phyloP scores from a whole-genome alignment of 176 grass and related monocot genomes.

The Rhynchospora tenuis region DNA sequence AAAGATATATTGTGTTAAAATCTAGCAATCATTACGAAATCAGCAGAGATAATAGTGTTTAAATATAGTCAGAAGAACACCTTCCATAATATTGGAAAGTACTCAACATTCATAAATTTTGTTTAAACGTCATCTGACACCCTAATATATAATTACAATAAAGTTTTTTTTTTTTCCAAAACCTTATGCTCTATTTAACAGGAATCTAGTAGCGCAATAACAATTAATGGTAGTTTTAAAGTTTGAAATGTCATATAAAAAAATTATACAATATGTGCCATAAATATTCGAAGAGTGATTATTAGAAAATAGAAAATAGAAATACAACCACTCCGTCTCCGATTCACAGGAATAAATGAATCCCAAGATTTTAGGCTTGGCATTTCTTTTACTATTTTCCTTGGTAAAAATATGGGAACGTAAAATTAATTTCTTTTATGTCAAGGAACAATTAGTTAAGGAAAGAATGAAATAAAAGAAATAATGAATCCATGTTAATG shows the following conservation, averaged over 20 bases:
- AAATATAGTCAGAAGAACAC: background rate
- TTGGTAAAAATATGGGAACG: background rate
- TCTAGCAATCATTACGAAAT: background rate
- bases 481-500: background rate
- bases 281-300: background rate
- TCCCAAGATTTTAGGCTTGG: background rate
- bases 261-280: background rate
- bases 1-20: background rate
- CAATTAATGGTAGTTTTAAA: background rate
- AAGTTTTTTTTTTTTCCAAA: background rate
- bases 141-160: background rate
- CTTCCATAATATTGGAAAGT: background rate
- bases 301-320: background rate
- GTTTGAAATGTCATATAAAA: background rate
- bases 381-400: background rate
- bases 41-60: background rate
- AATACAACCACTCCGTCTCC: background rate
- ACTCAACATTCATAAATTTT: background rate
- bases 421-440: background rate
- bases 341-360: background rate
- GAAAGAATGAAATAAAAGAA: background rate
- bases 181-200: background rate
- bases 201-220: no score
- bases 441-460: background rate
- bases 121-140: background rate